These are phyloP conservation scores for Ciborinia camelliae DNA, from an alignment of 2,329 filamentous ascomycete genomes.

Conservation along the genomic window DNA sequence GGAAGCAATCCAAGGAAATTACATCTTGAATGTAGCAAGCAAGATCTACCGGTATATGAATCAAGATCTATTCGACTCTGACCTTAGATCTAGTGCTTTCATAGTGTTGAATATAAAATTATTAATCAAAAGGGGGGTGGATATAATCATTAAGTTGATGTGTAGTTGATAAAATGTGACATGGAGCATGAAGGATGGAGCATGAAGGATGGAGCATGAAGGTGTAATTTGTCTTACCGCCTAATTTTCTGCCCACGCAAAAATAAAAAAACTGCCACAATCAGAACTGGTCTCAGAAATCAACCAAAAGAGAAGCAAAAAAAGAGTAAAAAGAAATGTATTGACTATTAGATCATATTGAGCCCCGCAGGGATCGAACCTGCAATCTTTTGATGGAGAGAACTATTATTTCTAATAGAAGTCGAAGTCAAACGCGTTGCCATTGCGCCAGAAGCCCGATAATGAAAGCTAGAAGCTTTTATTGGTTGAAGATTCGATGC, in stretches of 20 bases:
- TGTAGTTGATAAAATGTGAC: too few species aligned
- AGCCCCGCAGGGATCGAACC: slow-evolving; percentile 3
- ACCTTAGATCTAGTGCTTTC: background rate
- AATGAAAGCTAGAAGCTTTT: too few species aligned
- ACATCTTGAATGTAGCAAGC: background rate
- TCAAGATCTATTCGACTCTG: background rate
- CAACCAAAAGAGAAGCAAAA: too few species aligned
- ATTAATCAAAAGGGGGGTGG: background rate
- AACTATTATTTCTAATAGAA: background rate
- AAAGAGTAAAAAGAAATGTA: background rate
- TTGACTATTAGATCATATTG: background rate
- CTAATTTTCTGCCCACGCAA: too few species aligned
- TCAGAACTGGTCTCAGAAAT: background rate
- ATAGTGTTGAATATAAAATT: background rate
- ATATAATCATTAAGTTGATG: too few species aligned
- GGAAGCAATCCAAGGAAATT: background rate
- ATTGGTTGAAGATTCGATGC: background rate
- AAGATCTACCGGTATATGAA: background rate
- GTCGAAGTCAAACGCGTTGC: slow-evolving; percentile 7
- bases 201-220: too few species aligned
- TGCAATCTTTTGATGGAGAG: background rate
- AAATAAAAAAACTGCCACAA: background rate
- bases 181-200: too few species aligned
- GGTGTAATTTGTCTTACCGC: too few species aligned
- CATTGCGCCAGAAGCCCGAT: background rate